These are phyloP conservation scores for Crataegus laevigata DNA, from an alignment of 306 rosid genomes.

Conservation along the genomic window DNA sequence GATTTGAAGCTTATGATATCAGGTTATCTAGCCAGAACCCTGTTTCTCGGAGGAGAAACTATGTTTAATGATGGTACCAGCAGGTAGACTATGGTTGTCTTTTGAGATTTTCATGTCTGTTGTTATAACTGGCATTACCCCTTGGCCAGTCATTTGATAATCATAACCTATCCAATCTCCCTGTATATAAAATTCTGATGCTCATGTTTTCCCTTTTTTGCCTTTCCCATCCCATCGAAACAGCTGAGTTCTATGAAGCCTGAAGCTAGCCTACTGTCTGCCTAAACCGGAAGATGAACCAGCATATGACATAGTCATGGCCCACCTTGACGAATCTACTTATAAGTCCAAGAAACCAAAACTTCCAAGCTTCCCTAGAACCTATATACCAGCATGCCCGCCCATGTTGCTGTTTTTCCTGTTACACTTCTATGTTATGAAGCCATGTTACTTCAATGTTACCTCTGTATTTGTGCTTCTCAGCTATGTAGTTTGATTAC, in stretches of 20 bases:
- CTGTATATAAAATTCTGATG: slow-evolving; percentile 71
- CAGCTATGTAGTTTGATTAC: slow-evolving; percentile 25
- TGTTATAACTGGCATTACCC: slow-evolving; percentile 29
- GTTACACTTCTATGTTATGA: slow-evolving; percentile 38
- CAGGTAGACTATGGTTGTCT: slow-evolving; percentile 32
- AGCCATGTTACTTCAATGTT: slow-evolving; percentile 44
- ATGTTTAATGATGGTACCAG: slow-evolving; percentile 28
- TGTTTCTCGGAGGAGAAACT: slow-evolving; percentile 57
- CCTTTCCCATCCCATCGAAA: slow-evolving; percentile 93
- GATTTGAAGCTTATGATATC: slow-evolving; percentile 28
- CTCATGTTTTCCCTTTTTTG: slow-evolving; percentile 83
- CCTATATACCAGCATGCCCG: slow-evolving; percentile 49
- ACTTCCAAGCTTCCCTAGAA: slow-evolving; percentile 83
- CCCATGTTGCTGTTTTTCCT: slow-evolving; percentile 46
- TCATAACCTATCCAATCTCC: slow-evolving; percentile 76
- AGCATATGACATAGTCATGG: slow-evolving; percentile 87
- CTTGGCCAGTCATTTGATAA: slow-evolving; percentile 39
- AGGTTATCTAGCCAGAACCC: slow-evolving; percentile 49
- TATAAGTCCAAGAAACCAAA: slow-evolving; percentile 81
- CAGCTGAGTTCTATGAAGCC: slow-evolving; percentile 99
- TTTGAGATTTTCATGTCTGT: slow-evolving; percentile 28
- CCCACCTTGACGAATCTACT: slow-evolving; percentile 84
- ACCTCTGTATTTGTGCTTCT: slow-evolving; percentile 20
- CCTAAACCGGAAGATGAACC: slow-evolving; percentile 98
- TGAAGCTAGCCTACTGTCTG: slow-evolving; percentile 82